Evolutionary conservation across 768 basidiomycete species (phyloP).

Genomic region (Crepidotus variabilis): DNA sequence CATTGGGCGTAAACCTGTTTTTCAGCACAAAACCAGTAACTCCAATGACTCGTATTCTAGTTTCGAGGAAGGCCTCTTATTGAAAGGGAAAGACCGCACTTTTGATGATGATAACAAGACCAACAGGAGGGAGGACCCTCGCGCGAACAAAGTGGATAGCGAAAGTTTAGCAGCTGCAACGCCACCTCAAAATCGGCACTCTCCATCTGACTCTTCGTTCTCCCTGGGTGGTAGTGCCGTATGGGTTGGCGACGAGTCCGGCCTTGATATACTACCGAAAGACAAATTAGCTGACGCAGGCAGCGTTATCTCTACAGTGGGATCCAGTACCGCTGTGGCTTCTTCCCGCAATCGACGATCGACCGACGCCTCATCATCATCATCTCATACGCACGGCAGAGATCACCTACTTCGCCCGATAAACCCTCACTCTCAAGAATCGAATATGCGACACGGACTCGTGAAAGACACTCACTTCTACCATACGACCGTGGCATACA

Average conservation of each 20-base stretch:
- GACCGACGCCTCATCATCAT: slow-evolving; percentile 71
- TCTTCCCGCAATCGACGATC: slow-evolving; percentile 54
- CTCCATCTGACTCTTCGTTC: slow-evolving; percentile 72
- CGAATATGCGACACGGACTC: slow-evolving; percentile 41
- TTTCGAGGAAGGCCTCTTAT: slow-evolving; percentile 65
- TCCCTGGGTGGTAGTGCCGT: slow-evolving; percentile 78
- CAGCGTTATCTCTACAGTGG: slow-evolving; percentile 37
- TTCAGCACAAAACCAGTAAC: slow-evolving; percentile 45
- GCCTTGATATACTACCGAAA: slow-evolving; percentile 43
- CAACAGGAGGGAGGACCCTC: slow-evolving; percentile 26
- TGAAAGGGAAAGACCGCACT: slow-evolving; percentile 34
- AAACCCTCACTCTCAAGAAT: slow-evolving; percentile 40
- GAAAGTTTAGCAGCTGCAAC: slow-evolving; percentile 30
- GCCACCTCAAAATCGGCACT: slow-evolving; percentile 35
- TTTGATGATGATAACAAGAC: slow-evolving; percentile 34
- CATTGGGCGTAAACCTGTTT: slow-evolving; percentile 20
- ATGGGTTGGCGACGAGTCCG: slow-evolving; percentile 79
- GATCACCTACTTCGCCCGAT: slow-evolving; percentile 35
- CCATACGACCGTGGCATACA: slow-evolving; percentile 81
- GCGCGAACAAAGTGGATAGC: slow-evolving; percentile 28
- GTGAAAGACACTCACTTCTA: slow-evolving; percentile 93
- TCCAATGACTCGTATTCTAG: slow-evolving; percentile 64
- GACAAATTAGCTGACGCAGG: slow-evolving; percentile 37
- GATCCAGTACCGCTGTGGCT: slow-evolving; percentile 34
- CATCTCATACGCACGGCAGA: slow-evolving; percentile 48